Evolutionary conservation across 768 basidiomycete species (phyloP).

Genomic region (Pilatotrama ljubarskyi): DNA sequence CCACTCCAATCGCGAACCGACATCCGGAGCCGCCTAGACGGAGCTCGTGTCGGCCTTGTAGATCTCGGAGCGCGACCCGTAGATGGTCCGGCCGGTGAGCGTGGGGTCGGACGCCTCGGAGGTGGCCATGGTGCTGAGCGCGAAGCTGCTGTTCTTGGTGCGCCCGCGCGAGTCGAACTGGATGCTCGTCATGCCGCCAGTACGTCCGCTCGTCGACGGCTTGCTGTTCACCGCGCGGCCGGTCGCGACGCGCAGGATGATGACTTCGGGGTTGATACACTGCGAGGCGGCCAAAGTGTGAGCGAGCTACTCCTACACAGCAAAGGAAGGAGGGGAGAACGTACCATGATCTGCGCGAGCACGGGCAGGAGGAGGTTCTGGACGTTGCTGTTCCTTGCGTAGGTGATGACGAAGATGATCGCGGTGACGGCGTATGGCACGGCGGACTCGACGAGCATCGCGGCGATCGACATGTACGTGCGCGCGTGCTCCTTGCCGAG

Average conservation of each 20-base stretch:
- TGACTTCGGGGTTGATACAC: constrained; percentile 27
- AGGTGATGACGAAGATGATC: constrained; percentile 28
- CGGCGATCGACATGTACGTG: constrained; percentile 24
- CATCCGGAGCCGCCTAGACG: too few relatives aligned
- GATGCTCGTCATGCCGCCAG: too few relatives aligned
- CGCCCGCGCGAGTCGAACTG: too few relatives aligned
- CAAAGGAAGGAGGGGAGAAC: neutral
- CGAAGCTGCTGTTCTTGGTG: too few relatives aligned
- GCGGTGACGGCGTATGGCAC: constrained; percentile 26
- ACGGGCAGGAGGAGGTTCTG: constrained; percentile 25
- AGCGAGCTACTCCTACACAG: neutral
- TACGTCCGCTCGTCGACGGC: too few relatives aligned
- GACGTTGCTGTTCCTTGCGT: constrained; percentile 19
- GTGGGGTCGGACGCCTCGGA: too few relatives aligned
- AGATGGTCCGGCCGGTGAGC: too few relatives aligned
- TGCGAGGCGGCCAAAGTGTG: neutral
- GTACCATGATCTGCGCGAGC: constrained; percentile 27
- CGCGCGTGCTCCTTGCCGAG: constrained; percentile 13
- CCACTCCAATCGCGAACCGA: too few relatives aligned
- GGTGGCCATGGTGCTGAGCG: too few relatives aligned
- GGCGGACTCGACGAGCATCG: constrained; percentile 32
- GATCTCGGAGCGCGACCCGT: too few relatives aligned
- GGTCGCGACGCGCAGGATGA: constrained; percentile 27
- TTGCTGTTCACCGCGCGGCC: constrained; percentile 17
- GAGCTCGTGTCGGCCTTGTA: too few relatives aligned